Evolutionary conservation across 108 stramenopile genomes (phyloP).

Genomic region (Skeletonema potamos): DNA sequence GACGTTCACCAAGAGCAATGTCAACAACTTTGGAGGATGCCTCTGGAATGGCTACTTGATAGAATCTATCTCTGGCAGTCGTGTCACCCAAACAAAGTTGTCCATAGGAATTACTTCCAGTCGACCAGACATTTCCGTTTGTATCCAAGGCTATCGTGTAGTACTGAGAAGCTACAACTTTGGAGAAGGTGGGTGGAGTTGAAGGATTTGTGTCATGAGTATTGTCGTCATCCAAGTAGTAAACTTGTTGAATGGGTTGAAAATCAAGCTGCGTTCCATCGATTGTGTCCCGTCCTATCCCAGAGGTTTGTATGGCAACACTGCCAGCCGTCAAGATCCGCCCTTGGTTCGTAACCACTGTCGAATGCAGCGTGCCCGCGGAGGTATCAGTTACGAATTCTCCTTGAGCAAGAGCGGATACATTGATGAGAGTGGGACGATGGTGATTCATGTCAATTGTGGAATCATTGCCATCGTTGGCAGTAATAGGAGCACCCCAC

Average conservation of each 20-base stretch:
- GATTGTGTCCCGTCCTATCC: not conserved
- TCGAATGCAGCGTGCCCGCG: slow-evolving; percentile 18
- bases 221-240: not conserved
- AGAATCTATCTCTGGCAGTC: slow-evolving; percentile 7
- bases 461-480: not conserved
- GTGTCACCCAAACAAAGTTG: slow-evolving; percentile 27
- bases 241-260: not conserved
- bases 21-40: slow-evolving; percentile 10
- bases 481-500: slow-evolving; percentile 4
- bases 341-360: slow-evolving; percentile 7
- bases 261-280: not conserved
- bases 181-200: slow-evolving; percentile 11
- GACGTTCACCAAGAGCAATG: slow-evolving; percentile 34
- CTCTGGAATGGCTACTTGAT: not conserved
- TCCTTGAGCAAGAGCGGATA: not conserved
- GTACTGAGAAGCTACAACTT: slow-evolving; percentile 27
- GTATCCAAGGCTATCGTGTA: slow-evolving; percentile 24
- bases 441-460: not conserved
- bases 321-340: slow-evolving; percentile 12
- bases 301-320: not conserved
- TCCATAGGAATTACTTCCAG: slow-evolving; percentile 17
- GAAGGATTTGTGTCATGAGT: not conserved
- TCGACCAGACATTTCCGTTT: slow-evolving; percentile 20
- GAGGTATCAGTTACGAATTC: not conserved
- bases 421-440: not conserved